Percentiles rank a stretch among this genome's conserved stretches.
phyloP scores from a whole-genome alignment of 176 grass and related monocot species.

The Panicum miliaceum region DNA sequence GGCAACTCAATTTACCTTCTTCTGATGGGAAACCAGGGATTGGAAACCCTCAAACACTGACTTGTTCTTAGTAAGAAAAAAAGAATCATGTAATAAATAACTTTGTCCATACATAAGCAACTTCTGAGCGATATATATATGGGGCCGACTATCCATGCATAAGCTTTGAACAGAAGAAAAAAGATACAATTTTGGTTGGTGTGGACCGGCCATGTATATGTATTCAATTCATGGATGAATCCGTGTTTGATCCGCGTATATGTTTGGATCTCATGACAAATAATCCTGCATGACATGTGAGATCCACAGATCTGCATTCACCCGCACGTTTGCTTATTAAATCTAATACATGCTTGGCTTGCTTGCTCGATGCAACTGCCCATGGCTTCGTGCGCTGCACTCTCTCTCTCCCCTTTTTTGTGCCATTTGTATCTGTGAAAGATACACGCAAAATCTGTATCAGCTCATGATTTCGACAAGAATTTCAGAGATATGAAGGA shows the following conservation, averaged over 20 bases:
- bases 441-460: conserved; percentile 40
- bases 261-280: conserved; percentile 23
- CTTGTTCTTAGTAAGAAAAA: no score
- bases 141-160: no score
- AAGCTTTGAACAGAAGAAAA: neutral
- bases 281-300: neutral
- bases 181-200: neutral
- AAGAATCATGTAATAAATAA: no score
- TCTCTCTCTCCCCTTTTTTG: neutral
- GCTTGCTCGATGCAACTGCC: neutral
- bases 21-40: no score
- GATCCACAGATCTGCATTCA: conserved; percentile 13
- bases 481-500: neutral
- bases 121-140: no score
- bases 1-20: no score
- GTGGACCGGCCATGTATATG: neutral
- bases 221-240: neutral
- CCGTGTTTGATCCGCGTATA: neutral
- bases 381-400: conserved; percentile 10
- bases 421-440: neutral
- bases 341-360: conserved; percentile 9
- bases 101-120: no score
- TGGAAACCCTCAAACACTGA: no score
- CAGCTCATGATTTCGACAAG: neutral
- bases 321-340: neutral